phyloP scores from a whole-genome alignment of 768 basidiomycete genomes.

The Tremella mesenterica region DNA sequence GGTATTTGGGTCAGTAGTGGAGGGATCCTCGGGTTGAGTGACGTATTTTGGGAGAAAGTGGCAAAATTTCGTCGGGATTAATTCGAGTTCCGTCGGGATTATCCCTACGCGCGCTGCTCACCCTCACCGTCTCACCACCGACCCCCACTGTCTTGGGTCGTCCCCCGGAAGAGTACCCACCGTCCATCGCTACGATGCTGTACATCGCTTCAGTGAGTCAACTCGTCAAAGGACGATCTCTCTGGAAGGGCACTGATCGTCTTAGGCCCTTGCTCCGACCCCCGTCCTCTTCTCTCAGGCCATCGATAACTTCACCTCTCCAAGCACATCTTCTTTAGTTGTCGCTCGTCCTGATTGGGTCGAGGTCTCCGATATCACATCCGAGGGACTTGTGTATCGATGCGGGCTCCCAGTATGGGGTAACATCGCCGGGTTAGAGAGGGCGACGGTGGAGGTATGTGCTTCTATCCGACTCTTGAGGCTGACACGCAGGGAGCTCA shows the following conservation, averaged over 20 bases:
- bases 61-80: too few relatives aligned
- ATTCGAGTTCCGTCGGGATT: too few relatives aligned
- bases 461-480: neutral
- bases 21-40: too few relatives aligned
- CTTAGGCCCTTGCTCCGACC: constrained; percentile 39
- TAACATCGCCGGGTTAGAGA: constrained; percentile 33
- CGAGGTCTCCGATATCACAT: constrained; percentile 33
- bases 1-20: too few relatives aligned
- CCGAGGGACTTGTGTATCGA: constrained; percentile 20
- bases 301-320: constrained; percentile 15
- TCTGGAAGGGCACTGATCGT: neutral
- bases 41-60: too few relatives aligned
- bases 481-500: constrained; percentile 15
- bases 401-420: constrained; percentile 38
- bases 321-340: constrained; percentile 23
- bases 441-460: constrained; percentile 29
- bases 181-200: constrained; percentile 18
- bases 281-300: constrained; percentile 30
- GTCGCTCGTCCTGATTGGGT: constrained; percentile 37
- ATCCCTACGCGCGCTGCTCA: too few relatives aligned
- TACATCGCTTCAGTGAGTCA: constrained; percentile 37
- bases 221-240: neutral
- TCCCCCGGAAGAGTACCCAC: too few relatives aligned
- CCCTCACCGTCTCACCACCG: too few relatives aligned
- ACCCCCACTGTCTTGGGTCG: too few relatives aligned